Evolutionary conservation across 140 eudicot species (phyloP).

Genomic region (Oenanthe javanica): DNA sequence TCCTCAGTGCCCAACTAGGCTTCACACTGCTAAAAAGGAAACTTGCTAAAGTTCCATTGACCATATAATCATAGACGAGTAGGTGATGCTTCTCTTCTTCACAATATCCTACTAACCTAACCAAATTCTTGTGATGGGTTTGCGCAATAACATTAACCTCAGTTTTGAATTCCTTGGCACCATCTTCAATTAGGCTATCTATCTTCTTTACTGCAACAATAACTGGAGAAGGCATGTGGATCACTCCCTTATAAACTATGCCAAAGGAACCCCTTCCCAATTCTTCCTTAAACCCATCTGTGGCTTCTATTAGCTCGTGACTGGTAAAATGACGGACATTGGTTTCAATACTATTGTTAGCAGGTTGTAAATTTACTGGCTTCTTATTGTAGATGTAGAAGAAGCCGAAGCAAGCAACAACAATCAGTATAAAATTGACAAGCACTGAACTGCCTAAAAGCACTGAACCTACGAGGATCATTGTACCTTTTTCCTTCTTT

Average conservation of each 20-base stretch:
- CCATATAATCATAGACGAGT: background rate
- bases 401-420: background rate
- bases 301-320: background rate
- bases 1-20: background rate
- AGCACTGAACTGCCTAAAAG: background rate
- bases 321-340: background rate
- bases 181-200: background rate
- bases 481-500: background rate
- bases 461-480: background rate
- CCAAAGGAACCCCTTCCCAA: background rate
- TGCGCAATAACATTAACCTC: background rate
- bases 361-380: background rate
- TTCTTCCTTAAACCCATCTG: background rate
- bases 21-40: background rate
- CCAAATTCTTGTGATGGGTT: background rate
- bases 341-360: background rate
- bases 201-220: background rate
- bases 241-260: background rate
- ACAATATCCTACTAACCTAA: background rate
- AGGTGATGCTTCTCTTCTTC: background rate
- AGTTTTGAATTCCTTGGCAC: background rate
- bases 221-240: background rate
- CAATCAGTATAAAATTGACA: background rate
- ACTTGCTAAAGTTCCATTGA: background rate
- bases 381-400: background rate